A percentile compares a stretch with the other conserved stretches of the same genome.
Evolutionary conservation across 805 yeast genomes (phyloP).

Genomic region (Metschnikowia amazonensis): DNA sequence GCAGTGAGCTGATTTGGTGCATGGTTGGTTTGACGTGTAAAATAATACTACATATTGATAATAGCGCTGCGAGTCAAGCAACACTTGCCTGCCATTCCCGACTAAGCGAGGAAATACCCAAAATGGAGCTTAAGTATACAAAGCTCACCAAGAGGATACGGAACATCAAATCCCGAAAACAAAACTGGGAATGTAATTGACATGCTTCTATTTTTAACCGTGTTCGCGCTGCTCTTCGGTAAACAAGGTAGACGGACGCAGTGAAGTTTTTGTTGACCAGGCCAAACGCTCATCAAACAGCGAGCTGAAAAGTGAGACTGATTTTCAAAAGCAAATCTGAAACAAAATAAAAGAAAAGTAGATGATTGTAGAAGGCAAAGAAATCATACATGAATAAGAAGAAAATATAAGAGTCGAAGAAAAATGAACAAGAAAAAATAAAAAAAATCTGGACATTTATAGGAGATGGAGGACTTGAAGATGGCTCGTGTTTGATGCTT

Average conservation of each 20-base stretch:
- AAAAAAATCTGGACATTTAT: neutral
- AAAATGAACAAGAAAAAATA: neutral
- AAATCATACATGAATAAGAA: neutral
- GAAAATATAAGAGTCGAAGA: neutral
- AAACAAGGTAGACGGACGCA: neutral
- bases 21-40: no score
- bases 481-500: neutral
- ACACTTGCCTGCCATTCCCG: neutral
- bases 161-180: neutral
- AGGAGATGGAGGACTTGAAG: neutral
- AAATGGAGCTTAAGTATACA: neutral
- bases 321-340: neutral
- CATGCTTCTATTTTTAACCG: neutral
- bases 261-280: neutral
- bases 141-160: neutral
- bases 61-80: no score
- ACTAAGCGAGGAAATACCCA: neutral
- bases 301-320: neutral
- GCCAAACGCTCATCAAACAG: neutral
- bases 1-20: neutral
- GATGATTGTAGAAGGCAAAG: neutral
- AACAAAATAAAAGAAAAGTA: no score
- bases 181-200: neutral
- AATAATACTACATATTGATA: no score
- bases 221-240: neutral